Base-by-base conservation (phyloP, 306 rosid species). In the Styphnolobium japonicum region DNA sequence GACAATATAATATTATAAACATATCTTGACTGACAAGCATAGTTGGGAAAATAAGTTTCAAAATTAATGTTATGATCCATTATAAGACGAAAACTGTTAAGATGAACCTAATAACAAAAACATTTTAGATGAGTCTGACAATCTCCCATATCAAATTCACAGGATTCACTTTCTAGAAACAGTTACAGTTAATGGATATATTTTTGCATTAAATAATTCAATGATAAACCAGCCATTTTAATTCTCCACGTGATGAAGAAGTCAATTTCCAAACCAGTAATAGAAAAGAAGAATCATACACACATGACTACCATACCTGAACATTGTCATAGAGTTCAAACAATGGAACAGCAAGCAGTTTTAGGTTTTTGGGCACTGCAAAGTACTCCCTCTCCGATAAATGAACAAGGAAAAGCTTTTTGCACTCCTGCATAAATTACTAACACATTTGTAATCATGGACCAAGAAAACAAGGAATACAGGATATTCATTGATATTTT, bases 321-420 rank as follows among this genome's bases (percentile, higher is more conserved):
- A 93, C 99, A 78, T 96, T 96, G 85, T 96, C 99, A 79, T 96
- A 96, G 86, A 96, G 99, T 73, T 96, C 99, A 78, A 96, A 96
- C 89, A 96, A 83, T 51, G 99, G 99, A 82, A 93, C 98, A 68
- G 99, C 99, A 29, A 93, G 97, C 36, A 93, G 94, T 83, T 96
- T 96, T 78, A 96, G 87, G 84, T 96, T 96, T 85, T 93, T 91
- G 10, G 99, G 99, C 67, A 96, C 99, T 1, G 98, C 99, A 71
- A 93, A 96, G 85, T 91, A 93, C 82, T 90, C 99, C 81, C 96
- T 96, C 85, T 96, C 99, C 25, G 99, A 96, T 79, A 96, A 87
- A 83, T 93, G 99, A 75, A 96, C 98, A 66, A 96, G 87, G 77
- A 86, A 96, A 83, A 93, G 97, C 89, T 93, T 93, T 81, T 93